A percentile compares a stretch with the other conserved stretches of the same genome.
These are phyloP conservation scores for Erigeron philadelphicus DNA, from an alignment of 140 eudicot species.

Conservation along the genomic window DNA sequence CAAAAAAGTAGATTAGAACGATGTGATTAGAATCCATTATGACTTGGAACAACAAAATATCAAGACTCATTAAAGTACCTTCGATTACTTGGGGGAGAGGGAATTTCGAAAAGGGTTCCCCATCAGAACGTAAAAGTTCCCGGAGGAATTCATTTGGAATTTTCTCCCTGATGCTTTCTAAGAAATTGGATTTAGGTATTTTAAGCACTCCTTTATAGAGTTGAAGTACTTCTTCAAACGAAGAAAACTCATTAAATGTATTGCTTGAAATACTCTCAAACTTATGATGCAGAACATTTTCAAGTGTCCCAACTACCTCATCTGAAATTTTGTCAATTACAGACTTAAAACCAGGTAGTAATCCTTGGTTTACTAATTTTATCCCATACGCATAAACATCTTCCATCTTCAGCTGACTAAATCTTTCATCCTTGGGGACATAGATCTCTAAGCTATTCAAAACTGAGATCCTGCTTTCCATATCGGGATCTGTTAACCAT, in stretches of 20 bases:
- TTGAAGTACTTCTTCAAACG: slow-evolving; percentile 40
- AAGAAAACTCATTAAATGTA: slow-evolving; percentile 41
- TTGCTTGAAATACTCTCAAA: slow-evolving; percentile 35
- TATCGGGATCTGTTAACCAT: slow-evolving; percentile 40
- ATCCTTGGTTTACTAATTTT: slow-evolving; percentile 40
- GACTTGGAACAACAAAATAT: not conserved
- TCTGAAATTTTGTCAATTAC: slow-evolving; percentile 36
- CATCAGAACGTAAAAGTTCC: slow-evolving; percentile 44
- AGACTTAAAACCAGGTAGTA: slow-evolving; percentile 43
- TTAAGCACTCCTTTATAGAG: slow-evolving; percentile 40
- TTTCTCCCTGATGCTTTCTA: slow-evolving; percentile 30
- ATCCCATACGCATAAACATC: slow-evolving; percentile 47
- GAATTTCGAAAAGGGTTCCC: slow-evolving; percentile 36
- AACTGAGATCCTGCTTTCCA: slow-evolving; percentile 48
- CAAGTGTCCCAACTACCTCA: slow-evolving; percentile 24
- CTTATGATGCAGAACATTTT: slow-evolving; percentile 22
- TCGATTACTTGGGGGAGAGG: slow-evolving; percentile 48
- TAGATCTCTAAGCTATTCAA: slow-evolving; percentile 38
- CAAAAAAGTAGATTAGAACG: not conserved
- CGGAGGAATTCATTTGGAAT: slow-evolving; percentile 41
- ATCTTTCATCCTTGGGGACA: slow-evolving; percentile 57
- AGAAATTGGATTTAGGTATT: slow-evolving; percentile 30
- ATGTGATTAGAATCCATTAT: not conserved
- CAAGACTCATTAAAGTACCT: slow-evolving; percentile 30
- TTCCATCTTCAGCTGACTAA: slow-evolving; percentile 36